phyloP scores from a whole-genome alignment of 257 asterid genomes.

The Phtheirospermum japonicum region DNA sequence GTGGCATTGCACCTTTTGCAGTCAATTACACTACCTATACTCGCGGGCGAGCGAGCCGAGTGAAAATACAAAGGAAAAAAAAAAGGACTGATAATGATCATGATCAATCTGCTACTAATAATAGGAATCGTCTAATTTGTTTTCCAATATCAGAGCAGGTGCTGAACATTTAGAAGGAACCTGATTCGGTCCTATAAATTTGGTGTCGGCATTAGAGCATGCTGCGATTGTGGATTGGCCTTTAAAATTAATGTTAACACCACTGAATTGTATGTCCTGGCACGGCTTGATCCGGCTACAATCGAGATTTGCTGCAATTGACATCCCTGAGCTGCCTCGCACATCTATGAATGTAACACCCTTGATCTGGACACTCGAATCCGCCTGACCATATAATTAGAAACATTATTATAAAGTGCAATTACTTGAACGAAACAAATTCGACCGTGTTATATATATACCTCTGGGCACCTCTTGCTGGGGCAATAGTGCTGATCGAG shows the following conservation, averaged over 20 bases:
- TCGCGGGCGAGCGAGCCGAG: too few species aligned
- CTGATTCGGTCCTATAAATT: constrained; percentile 17
- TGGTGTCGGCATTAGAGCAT: constrained; percentile 12
- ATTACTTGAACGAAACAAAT: too few species aligned
- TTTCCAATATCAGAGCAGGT: too few species aligned
- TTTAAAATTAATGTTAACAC: constrained; percentile 3
- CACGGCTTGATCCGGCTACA: constrained; percentile 29
- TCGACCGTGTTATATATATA: neutral
- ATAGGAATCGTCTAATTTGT: too few species aligned
- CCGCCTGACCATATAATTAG: neutral
- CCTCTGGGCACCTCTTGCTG: neutral
- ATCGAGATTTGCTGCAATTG: neutral
- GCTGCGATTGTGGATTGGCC: constrained; percentile 20
- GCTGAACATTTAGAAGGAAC: constrained; percentile 23
- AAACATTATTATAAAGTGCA: too few species aligned
- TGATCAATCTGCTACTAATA: too few species aligned
- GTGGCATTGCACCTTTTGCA: too few species aligned
- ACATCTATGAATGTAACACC: constrained; percentile 22
- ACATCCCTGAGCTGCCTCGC: constrained; percentile 12
- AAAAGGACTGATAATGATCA: too few species aligned
- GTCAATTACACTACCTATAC: too few species aligned
- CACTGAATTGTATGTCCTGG: constrained; percentile 22
- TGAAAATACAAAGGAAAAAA: too few species aligned
- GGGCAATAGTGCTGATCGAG: constrained; percentile 40
- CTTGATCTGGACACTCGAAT: constrained; percentile 18